Evolutionary conservation across 306 rosid species (phyloP).

Genomic region (Glycine latifolia): DNA sequence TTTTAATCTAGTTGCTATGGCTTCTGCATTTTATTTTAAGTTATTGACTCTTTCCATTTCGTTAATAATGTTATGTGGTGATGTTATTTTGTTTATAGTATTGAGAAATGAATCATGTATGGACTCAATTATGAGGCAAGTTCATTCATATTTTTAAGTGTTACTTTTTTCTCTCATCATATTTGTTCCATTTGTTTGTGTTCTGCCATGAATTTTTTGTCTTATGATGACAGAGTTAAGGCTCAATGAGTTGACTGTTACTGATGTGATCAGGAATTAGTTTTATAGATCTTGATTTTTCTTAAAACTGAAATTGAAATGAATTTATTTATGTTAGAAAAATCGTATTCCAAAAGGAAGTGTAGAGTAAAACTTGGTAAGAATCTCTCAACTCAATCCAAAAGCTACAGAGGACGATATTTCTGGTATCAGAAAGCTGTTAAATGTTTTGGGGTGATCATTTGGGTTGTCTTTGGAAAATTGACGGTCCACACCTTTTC

Average conservation of each 20-base stretch:
- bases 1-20: background rate
- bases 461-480: conserved; percentile 18
- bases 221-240: background rate
- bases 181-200: background rate
- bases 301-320: background rate
- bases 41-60: background rate
- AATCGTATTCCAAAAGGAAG: background rate
- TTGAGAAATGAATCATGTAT: background rate
- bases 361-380: background rate
- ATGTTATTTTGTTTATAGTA: background rate
- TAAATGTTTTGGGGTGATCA: conserved; percentile 7
- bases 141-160: background rate
- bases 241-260: background rate
- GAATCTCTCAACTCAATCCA: background rate
- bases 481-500: background rate
- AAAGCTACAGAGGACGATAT: background rate
- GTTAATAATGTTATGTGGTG: background rate
- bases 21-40: conserved; percentile 2
- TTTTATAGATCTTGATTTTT: background rate
- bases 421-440: background rate
- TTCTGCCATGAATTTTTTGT: conserved; percentile 2
- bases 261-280: background rate
- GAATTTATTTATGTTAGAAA: background rate
- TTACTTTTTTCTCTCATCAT: background rate
- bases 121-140: background rate